Evolutionary conservation across 164 flowering plant genomes (phyloP), one percentile per base, ranked within the genome.

Genomic region (Malania oleifera): DNA sequence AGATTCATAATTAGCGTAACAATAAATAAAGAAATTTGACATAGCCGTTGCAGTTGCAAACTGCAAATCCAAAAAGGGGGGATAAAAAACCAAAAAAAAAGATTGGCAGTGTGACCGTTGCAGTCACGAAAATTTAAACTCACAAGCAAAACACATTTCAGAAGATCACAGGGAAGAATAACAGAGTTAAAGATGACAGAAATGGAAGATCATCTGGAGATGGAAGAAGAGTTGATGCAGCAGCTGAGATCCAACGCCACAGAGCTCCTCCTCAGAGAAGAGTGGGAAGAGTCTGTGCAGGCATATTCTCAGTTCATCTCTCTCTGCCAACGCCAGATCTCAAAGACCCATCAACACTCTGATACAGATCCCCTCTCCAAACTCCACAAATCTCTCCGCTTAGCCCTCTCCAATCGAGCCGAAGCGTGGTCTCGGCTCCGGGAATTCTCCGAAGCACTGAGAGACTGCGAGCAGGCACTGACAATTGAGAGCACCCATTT

Each of bases 171-270:
- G 9, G 6, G 9, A 31, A 9, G 35, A 31, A 31, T 31, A 4
- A 58, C 18, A 43, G 13, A 53, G 18, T 12, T 18, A 35, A 7
- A 34, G 52, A 54, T 28, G 54, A 57, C 29, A 46, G 34, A 52
- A 22, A 50, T 26, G 19, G 46, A 46, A 45, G 51, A 43, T 7
- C 53, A 51, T 12, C 29, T 28, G 29, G 54, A 57, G 26, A 70
- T 58, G 63, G 73, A 62, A 50, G 73, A 77, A 41, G 82, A 72
- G 61, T 54, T 48, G 52, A 48, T 93, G 75, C 96, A 93, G 40
- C 75, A 74, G 56, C 92, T 93, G 44, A 76, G 98, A 72, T 80
- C 82, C 60, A 93, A 79, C 77, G 95, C 97, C 48, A 81, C 85
- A 1, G 96, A 93, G 73, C 81, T 86, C 45, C 82, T 90, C 38